These are phyloP conservation scores for Vigna nakashimae DNA, from an alignment of 306 rosid genomes.

Conservation along the genomic window DNA sequence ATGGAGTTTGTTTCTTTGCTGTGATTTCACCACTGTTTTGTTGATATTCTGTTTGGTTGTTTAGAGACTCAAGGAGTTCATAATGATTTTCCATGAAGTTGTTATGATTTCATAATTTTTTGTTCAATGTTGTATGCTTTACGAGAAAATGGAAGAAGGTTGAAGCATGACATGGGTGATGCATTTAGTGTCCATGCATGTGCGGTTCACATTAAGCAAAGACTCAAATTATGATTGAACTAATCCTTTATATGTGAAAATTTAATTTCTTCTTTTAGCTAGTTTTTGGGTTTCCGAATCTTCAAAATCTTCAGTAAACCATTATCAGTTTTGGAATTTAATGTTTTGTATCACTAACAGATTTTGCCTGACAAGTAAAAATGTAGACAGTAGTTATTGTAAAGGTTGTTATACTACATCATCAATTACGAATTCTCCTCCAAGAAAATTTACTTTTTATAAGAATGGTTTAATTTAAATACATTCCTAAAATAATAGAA, in stretches of 20 bases:
- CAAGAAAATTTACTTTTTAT: too few species aligned
- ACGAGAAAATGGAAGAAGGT: conserved; percentile 35
- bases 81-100: neutral
- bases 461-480: too few species aligned
- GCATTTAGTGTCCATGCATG: conserved; percentile 40
- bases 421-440: too few species aligned
- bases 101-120: neutral
- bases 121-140: conserved; percentile 3
- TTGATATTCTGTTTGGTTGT: neutral
- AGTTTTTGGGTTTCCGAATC: neutral
- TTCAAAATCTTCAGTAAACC: neutral
- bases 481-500: too few species aligned
- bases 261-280: neutral
- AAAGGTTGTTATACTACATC: too few species aligned
- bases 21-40: too few species aligned
- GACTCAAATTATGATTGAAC: conserved; percentile 16
- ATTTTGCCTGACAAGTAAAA: too few species aligned
- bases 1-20: neutral
- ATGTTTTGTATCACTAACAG: too few species aligned
- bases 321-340: neutral
- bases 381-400: too few species aligned
- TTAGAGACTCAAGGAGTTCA: neutral
- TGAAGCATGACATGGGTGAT: conserved; percentile 7
- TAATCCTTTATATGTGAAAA: neutral
- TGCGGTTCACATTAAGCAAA: neutral